A percentile compares a stretch with the other conserved stretches of the same genome.
Conservation (phyloP, 306 rosid genomes). For the Glycine soja region DNA sequence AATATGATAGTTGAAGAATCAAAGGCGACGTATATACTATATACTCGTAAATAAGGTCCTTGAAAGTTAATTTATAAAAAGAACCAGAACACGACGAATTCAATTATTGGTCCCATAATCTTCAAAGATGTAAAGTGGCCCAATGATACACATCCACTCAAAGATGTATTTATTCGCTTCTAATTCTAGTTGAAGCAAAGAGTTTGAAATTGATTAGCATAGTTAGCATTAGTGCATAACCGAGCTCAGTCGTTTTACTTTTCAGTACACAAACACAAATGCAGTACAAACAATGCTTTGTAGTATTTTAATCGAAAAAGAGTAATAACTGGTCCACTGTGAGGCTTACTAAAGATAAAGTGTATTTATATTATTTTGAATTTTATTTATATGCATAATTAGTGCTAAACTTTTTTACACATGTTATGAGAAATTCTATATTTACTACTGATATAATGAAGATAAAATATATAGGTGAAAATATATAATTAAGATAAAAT, state of each 20-base stretch:
- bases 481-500: too few species aligned
- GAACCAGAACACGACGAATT: conserved; percentile 26
- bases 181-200: neutral
- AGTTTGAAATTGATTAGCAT: neutral
- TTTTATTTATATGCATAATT: too few species aligned
- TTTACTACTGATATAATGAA: too few species aligned
- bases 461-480: too few species aligned
- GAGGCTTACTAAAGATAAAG: neutral
- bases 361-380: neutral
- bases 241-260: neutral
- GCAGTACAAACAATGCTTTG: neutral
- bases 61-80: neutral
- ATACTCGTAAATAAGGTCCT: neutral
- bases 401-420: too few species aligned
- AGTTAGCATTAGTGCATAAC: neutral
- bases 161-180: conserved; percentile 33
- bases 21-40: conserved; percentile 12
- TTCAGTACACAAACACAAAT: conserved; percentile 17
- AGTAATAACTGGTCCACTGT: neutral
- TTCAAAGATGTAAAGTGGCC: conserved; percentile 31
- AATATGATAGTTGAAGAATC: conserved; percentile 19
- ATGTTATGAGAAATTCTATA: too few species aligned
- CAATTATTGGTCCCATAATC: conserved; percentile 28
- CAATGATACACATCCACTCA: conserved; percentile 23
- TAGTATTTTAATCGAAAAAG: neutral